Evolutionary conservation across 169 alveolate genomes (phyloP).

Genomic region (Cryptosporidium viatorum): DNA sequence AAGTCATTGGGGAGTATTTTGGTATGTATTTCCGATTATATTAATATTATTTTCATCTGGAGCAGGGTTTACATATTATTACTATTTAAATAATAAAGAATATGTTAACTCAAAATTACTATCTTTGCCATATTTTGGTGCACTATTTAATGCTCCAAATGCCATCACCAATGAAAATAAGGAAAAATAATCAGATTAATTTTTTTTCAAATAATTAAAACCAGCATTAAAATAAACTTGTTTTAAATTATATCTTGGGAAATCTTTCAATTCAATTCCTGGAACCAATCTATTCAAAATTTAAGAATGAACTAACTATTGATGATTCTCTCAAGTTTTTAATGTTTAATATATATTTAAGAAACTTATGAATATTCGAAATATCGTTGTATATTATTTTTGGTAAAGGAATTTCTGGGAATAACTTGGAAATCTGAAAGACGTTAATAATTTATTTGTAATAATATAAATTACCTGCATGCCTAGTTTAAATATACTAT

Average conservation of each 20-base stretch:
- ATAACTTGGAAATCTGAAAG: slow-evolving; percentile 28
- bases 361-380: slow-evolving; percentile 8
- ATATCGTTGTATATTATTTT: neutral
- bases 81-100: slow-evolving; percentile 57
- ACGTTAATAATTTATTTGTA: neutral
- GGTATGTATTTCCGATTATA: slow-evolving; percentile 59
- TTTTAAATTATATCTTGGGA: neutral
- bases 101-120: slow-evolving; percentile 28
- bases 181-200: neutral
- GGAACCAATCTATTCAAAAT: neutral
- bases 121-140: slow-evolving; percentile 14
- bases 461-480: slow-evolving; percentile 49
- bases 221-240: neutral
- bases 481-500: neutral
- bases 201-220: neutral
- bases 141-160: neutral
- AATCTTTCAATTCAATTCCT: neutral
- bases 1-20: slow-evolving; percentile 51
- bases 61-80: slow-evolving; percentile 36
- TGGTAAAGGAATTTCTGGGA: slow-evolving; percentile 65
- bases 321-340: slow-evolving; percentile 62
- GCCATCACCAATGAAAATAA: neutral
- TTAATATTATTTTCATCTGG: slow-evolving; percentile 36
- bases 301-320: slow-evolving; percentile 17
- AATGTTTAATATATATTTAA: slow-evolving; percentile 15